Conservation (phyloP, 2,329 filamentous ascomycete species). For the Phyllosticta citriasiana region DNA sequence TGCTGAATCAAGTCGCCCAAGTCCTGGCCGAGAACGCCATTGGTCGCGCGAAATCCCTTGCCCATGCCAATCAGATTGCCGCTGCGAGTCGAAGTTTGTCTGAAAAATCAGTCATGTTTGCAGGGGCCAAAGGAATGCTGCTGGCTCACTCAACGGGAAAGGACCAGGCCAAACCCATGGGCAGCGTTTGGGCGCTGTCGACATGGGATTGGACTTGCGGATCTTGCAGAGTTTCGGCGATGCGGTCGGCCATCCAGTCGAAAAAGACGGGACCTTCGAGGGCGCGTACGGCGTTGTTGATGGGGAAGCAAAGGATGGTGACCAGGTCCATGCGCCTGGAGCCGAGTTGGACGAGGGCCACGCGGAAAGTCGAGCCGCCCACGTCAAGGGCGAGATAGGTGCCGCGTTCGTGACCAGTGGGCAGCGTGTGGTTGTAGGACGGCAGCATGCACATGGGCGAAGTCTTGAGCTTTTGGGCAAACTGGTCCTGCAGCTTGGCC, state of each 20-base stretch:
- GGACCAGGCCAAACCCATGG: constrained; percentile 56
- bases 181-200: constrained; percentile 28
- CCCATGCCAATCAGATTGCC: constrained; percentile 53
- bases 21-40: constrained; percentile 50
- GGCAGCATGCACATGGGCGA: constrained; percentile 55
- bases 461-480: constrained; percentile 43
- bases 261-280: constrained; percentile 50
- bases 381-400: constrained; percentile 54
- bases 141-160: constrained; percentile 49
- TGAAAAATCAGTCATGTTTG: constrained; percentile 12
- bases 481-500: constrained; percentile 38
- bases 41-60: constrained; percentile 53
- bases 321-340: constrained; percentile 46
- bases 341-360: constrained; percentile 48
- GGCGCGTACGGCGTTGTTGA: constrained; percentile 46
- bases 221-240: constrained; percentile 42
- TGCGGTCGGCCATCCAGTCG: constrained; percentile 55
- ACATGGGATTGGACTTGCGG: constrained; percentile 17
- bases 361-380: constrained; percentile 56
- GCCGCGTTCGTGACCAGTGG: constrained; percentile 48
- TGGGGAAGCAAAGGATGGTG: constrained; percentile 44
- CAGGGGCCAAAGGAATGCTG: neutral
- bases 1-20: constrained; percentile 49
- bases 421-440: constrained; percentile 53
- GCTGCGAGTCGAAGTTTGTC: constrained; percentile 48